Evolutionary conservation across 768 basidiomycete species (phyloP), one percentile per base, ranked within the genome.

Genomic region (Naematelia encephala): DNA sequence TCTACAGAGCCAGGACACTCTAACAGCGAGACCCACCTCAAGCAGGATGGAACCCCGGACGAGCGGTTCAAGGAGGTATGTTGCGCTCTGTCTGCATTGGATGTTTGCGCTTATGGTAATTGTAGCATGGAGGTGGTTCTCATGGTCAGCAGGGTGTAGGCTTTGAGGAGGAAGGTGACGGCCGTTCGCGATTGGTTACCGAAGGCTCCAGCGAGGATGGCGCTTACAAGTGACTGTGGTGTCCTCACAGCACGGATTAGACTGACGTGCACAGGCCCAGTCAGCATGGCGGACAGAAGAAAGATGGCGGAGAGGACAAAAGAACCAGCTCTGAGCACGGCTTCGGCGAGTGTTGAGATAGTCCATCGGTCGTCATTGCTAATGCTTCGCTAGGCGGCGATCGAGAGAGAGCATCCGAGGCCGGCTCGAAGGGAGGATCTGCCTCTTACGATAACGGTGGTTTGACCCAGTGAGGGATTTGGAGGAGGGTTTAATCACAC

Each of bases 21-120:
- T 42, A 62, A 58, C 60, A 1, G 54, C 42, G 69, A 71, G 50
- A 63, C 55, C 21, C 67, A 72, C 52, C 62, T 68, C 57, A 69
- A 56, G 39, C 23, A 50, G 45, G 59, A 62, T 50, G 74, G 74
- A 45, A 51, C 51, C 19, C 74, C 74, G 53, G 74, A 75, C 60
- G 43, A 58, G 48, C 65, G 74, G 63, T 75, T 75, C 69, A 73
- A 73, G 56, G 73, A 74, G 62, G 69, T 71, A n/a, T n/a, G n/a
- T n/a, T n/a, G 8, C 58, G 66, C 59, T 2, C 25, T 59, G 27
- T 29, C 23, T 48, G 12, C 19, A 44, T n/a, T 14, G n/a, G n/a
- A n/a, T n/a, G 3, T 47, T 25, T 2, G 1, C 27, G 21, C 10
- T 43, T 39, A 4, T 16, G 11, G 46, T 47, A 1, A 34, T 44